Evolutionary conservation across 352 stramenopile genomes (phyloP), one percentile per base, ranked within the genome.

Genomic region (Phytophthora rubi): DNA sequence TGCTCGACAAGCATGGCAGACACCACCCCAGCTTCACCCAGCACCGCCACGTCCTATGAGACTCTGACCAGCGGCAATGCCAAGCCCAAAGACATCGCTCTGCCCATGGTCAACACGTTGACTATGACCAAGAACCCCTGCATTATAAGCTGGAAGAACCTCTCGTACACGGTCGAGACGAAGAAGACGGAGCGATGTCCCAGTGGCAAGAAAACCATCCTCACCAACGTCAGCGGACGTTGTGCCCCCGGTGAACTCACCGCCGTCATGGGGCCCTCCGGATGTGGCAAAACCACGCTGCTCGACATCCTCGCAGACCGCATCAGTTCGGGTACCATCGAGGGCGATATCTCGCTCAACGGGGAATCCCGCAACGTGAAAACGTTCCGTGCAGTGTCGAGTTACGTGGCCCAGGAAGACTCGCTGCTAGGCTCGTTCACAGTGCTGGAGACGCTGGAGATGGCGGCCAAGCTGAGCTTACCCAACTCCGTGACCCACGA

Each of bases 351-450:
- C 35, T 52, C 72, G 4, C 62, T 93, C 9, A 89, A 91, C 18
- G 80, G 83, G 1, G 69, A 64, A 2, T 51, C 68, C 5, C 80
- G 82, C 13, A 67, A 82, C 4, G 51, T 70, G 8, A 70, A 77
- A 10, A 78, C 65, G 0, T 90, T 87, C 49, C 75, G 73, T 2
- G 69, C 70, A 13, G 69, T 90, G 32, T 69, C 77, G 53, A 86
- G 71, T 66, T 93, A 93, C 69, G 85, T 93, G 12, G 61, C 80
- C 6, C 85, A 86, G 33, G 83, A 93, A 21, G 72, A 76, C 37
- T 77, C 80, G 3, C 73, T 93, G 5, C 61, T 91, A 1, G 85
- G 83, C 0, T 88, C 83, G 7, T 90, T 93, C 58, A 90, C 83
- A 0, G 85, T 93, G 10, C 66, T 85, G 2, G 83, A 93, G 76